Evolutionary conservation across 495 filamentous ascomycete species (phyloP).

Genomic region (Parmelia sp.): DNA sequence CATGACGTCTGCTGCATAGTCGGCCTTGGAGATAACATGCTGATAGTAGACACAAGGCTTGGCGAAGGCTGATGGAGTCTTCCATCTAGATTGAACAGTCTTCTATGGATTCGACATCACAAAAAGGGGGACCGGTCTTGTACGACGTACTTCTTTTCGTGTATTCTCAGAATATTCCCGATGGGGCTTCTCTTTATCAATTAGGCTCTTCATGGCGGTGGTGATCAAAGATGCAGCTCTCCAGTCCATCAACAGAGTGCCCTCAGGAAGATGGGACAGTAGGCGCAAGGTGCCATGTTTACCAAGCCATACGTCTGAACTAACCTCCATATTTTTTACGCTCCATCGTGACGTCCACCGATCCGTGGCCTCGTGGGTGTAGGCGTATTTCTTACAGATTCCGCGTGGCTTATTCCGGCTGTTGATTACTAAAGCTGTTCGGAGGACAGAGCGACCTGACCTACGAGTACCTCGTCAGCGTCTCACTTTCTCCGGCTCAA

Average conservation of each 20-base stretch:
- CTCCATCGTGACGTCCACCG: neutral
- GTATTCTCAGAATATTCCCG: neutral
- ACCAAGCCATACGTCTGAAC: neutral
- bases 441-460: neutral
- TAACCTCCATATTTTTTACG: neutral
- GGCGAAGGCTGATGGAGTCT: too few relatives aligned
- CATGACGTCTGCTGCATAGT: too few relatives aligned
- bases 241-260: neutral
- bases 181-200: neutral
- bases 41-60: too few relatives aligned
- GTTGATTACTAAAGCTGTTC: neutral
- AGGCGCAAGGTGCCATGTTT: neutral
- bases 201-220: neutral
- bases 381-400: neutral
- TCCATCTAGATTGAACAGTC: too few relatives aligned
- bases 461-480: too few relatives aligned
- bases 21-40: too few relatives aligned
- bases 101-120: neutral
- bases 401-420: neutral
- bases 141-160: neutral
- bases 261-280: neutral
- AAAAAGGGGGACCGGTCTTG: neutral
- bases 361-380: neutral
- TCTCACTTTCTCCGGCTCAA: too few relatives aligned
- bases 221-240: neutral